These are phyloP conservation scores for Heliamphora exappendiculata DNA, from an alignment of 148 eudicot genomes.

Conservation along the genomic window DNA sequence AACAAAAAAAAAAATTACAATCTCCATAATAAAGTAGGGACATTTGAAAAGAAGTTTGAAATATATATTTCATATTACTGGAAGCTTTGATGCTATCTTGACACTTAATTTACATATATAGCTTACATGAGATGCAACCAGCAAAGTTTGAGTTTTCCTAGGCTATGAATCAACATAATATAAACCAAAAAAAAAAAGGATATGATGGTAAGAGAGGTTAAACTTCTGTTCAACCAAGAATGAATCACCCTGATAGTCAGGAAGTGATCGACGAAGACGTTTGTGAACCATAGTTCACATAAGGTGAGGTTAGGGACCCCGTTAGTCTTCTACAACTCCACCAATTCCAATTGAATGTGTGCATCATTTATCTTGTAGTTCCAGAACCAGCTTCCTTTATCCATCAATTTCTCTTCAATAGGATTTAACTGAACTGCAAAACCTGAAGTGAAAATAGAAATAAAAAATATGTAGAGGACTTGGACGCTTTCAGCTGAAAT, in stretches of 20 bases:
- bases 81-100: constrained; percentile 11
- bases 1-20: not conserved
- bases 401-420: constrained; percentile 50
- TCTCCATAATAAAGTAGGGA: not conserved
- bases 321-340: constrained; percentile 42
- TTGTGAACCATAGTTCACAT: constrained; percentile 77
- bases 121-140: constrained; percentile 16
- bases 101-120: constrained; percentile 21
- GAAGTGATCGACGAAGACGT: constrained; percentile 13
- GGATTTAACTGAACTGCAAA: constrained; percentile 49
- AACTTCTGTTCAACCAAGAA: constrained; percentile 85
- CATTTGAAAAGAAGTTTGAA: not conserved
- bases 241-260: not conserved
- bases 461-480: not conserved
- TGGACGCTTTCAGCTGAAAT: constrained; percentile 7
- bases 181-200: constrained; percentile 15
- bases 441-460: constrained; percentile 39
- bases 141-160: constrained; percentile 10
- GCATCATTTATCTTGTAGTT: constrained; percentile 57
- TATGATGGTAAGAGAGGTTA: constrained; percentile 38
- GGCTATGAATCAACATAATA: constrained; percentile 12
- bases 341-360: constrained; percentile 66
- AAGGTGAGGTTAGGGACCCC: constrained; percentile 18
- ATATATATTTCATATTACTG: constrained; percentile 10
- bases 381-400: constrained; percentile 94